Evolutionary conservation across 345 rosid species (phyloP), one percentile per base, ranked within the genome.

Genomic region (Leavenworthia alabamica): DNA sequence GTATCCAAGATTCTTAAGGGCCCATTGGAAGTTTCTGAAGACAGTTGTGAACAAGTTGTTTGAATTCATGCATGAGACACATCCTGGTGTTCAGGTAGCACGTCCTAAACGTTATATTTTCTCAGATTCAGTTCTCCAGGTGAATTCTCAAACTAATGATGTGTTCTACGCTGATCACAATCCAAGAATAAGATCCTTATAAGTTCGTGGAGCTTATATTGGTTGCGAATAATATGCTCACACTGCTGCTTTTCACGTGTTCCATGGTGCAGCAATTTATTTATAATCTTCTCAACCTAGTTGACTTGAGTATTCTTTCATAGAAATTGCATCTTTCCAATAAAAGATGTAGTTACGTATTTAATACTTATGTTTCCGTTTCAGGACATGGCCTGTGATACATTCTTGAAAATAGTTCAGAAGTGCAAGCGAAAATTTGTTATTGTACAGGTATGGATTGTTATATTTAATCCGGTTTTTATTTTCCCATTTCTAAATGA

Each of bases 371-470:
- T 48, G 11, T 46, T 60, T 36, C 17, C 13, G 46, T 66, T 66
- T 48, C 88, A 94, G 99, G 97, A 94, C 68, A 94, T 94, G 99
- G 99, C 97, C 33, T 94, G 99, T 44, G 99, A 94, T 68, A 94
- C 99, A 14, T 94, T 94, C 78, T 83, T 94, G 78, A 94, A 94
- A 81, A 94, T 94, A 75, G 99, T 94, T 75, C 97, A 88, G 79
- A 94, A 94, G 75, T 94, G 99, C 86, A 94, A 84, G 80, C 84
- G 97, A 40, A 90, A 94, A 68, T 88, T 94, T 74, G 99, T 94
- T 40, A 82, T 88, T 49, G 72, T 86, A 20, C 99, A 94, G 97
- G 99, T 88, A 68, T 77, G 67, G 62, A 24, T 35, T 15, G 2
- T 43, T 35, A 11, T 28, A 41, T 46, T 47, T 20, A 29, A 24